Percentiles rank a stretch among this genome's conserved stretches.
These are phyloP conservation scores for Neoboletus magnificus DNA, from an alignment of 768 basidiomycete genomes.

Conservation along the genomic window DNA sequence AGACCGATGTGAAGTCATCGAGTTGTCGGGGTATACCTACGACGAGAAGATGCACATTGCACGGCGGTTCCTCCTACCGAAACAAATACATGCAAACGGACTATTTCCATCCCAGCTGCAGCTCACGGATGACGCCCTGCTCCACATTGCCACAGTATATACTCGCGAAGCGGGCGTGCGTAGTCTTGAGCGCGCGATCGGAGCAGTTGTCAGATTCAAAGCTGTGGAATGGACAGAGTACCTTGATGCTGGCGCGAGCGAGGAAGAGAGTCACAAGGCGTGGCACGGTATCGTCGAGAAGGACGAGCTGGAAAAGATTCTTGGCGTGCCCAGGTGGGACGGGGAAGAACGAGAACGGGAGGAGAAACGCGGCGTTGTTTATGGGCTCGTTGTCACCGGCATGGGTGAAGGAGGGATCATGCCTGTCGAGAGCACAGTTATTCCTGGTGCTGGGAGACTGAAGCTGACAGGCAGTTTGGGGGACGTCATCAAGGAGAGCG, in stretches of 20 bases:
- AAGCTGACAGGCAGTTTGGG: slow-evolving; percentile 83
- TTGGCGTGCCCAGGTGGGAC: slow-evolving; percentile 80
- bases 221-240: slow-evolving; percentile 88
- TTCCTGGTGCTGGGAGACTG: slow-evolving; percentile 73
- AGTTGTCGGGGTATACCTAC: slow-evolving; percentile 81
- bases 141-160: slow-evolving; percentile 73
- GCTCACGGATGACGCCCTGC: slow-evolving; percentile 66
- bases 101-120: slow-evolving; percentile 57
- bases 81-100: slow-evolving; percentile 80
- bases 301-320: slow-evolving; percentile 75
- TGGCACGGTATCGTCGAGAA: slow-evolving; percentile 64
- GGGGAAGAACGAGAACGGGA: slow-evolving; percentile 76
- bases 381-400: slow-evolving; percentile 85
- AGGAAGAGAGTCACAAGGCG: slow-evolving; percentile 26
- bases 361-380: slow-evolving; percentile 72
- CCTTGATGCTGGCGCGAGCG: slow-evolving; percentile 30
- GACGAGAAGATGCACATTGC: slow-evolving; percentile 93
- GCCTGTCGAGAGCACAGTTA: slow-evolving; percentile 76
- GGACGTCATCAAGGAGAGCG: slow-evolving; percentile 91
- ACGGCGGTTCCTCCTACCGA: slow-evolving; percentile 81
- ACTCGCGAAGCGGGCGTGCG: slow-evolving; percentile 95
- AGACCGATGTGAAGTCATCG: slow-evolving; percentile 87
- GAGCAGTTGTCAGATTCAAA: slow-evolving; percentile 84
- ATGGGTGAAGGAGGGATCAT: slow-evolving; percentile 83
- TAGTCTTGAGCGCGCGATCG: slow-evolving; percentile 81